Evolutionary conservation across 805 yeast genomes (phyloP).

Genomic region (Isabelozyma heimii): DNA sequence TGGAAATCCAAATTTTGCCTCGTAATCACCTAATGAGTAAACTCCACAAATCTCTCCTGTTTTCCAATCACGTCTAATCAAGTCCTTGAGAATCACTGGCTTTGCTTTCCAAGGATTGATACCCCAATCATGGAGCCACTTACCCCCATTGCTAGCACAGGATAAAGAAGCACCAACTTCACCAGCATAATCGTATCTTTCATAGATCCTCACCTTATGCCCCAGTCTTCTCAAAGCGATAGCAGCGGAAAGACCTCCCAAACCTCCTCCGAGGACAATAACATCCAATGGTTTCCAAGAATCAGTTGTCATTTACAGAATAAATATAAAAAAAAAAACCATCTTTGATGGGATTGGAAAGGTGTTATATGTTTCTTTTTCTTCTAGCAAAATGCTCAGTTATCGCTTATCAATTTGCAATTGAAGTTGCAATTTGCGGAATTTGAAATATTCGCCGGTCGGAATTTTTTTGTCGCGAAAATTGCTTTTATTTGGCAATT

Average conservation of each 20-base stretch:
- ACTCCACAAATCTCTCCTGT: constrained; percentile 17
- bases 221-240: constrained; percentile 20
- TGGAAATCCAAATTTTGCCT: constrained; percentile 21
- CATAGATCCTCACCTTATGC: constrained; percentile 21
- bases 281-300: constrained; percentile 15
- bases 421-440: background rate
- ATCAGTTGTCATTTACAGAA: constrained; percentile 3
- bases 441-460: background rate
- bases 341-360: background rate
- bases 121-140: constrained; percentile 22
- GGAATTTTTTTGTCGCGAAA: background rate
- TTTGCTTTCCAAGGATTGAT: constrained; percentile 17
- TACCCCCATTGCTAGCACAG: constrained; percentile 28
- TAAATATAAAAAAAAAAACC: background rate
- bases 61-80: constrained; percentile 20
- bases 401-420: background rate
- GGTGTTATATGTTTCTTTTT: background rate
- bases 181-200: constrained; percentile 24
- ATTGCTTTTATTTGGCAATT: background rate
- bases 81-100: constrained; percentile 19
- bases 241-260: constrained; percentile 23
- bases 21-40: constrained; percentile 24
- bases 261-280: constrained; percentile 22
- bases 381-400: background rate
- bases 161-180: constrained; percentile 29